Conservation (phyloP, 2,329 filamentous ascomycete genomes). For the Sclerotinia sclerotiorum region DNA sequence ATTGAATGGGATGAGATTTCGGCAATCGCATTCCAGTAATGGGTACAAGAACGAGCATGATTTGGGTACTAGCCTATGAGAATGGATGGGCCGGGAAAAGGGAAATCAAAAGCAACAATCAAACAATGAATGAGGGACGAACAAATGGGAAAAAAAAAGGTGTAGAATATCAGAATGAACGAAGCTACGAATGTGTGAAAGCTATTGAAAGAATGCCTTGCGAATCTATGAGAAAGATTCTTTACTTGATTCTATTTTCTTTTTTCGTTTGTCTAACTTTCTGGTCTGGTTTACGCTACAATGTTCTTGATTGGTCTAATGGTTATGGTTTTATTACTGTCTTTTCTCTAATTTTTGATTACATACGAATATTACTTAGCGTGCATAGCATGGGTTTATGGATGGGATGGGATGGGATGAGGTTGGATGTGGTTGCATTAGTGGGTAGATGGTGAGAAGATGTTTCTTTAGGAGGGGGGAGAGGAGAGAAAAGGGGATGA, state of each 20-base stretch:
- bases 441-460: too few relatives aligned
- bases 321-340: not conserved
- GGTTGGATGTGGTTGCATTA: not conserved
- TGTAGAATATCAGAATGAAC: conserved; percentile 3
- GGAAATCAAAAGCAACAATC: not conserved
- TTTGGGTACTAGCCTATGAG: not conserved
- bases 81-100: not conserved
- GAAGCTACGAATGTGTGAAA: not conserved
- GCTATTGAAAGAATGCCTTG: not conserved
- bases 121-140: not conserved
- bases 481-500: not conserved
- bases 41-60: not conserved
- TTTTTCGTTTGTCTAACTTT: conserved; percentile 5
- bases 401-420: not conserved
- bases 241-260: not conserved
- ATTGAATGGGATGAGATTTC: not conserved
- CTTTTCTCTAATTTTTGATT: not conserved
- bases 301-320: not conserved
- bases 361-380: not conserved
- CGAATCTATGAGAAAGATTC: not conserved
- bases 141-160: not conserved
- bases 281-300: too few relatives aligned
- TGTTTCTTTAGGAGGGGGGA: too few relatives aligned
- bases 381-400: conserved; percentile 2
- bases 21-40: not conserved